Evolutionary conservation across 1,139 yeast genomes (phyloP), one percentile per base, ranked within the genome.

Genomic region (Petasospora fabianii): DNA sequence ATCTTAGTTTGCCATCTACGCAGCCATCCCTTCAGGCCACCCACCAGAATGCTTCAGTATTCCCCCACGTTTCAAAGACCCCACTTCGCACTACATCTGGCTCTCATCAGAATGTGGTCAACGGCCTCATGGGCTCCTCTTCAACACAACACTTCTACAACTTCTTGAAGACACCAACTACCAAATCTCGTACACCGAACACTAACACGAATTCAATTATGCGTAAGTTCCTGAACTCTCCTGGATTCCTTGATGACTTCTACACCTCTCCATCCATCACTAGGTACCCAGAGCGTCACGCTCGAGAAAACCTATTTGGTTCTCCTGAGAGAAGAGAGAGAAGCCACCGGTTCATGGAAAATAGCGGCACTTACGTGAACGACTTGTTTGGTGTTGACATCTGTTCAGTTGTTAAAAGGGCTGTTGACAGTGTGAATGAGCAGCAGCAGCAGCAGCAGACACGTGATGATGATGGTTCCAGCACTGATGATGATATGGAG

Each of bases 171-270:
- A 55, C 59, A 5, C 59, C 59, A 35, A 48, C 43, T 11, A 40
- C 54, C 24, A 53, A 43, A 30, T 36, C 48, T 28, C 54, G 49
- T 27, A 59, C 65, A 7, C 62, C 66, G 37, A 52, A 55, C 26
- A 36, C 45, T 6, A 41, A 41, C 32, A 38, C 58, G 15, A 36
- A 36, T 27, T 64, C 73, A 7, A 65, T 71, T 27, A 60, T 71
- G 60, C 69, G 67, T 46, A 73, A 70, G 50, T 61, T 74, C 42
- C 73, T 81, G 81, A 72, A 77, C 51, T 77, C 84, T 16, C 86
- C 86, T 4, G 72, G 80, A 6, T 77, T 76, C 51, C 64, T 79
- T 46, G 86, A 80, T 48, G 86, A 80, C 50, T 80, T 80, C 53
- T 78, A 78, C 52, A 73, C 76, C 37, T 76, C 83, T 18, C 85